Percentiles rank a stretch among this genome's conserved stretches.
Conservation (phyloP, 352 stramenopile genomes). For the Pseudoperonospora humuli region DNA sequence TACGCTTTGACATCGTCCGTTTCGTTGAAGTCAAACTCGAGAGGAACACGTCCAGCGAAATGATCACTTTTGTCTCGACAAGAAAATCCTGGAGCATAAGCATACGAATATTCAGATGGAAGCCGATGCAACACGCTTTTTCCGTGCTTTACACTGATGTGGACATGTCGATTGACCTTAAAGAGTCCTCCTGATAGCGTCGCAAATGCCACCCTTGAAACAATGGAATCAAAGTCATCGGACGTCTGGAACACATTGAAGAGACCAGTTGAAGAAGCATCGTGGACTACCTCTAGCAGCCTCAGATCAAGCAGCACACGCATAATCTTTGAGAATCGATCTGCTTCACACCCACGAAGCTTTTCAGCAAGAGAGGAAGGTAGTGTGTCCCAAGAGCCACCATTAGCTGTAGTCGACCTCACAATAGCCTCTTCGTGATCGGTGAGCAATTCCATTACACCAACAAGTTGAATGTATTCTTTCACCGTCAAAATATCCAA, state of each 20-base stretch:
- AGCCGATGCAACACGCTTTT: constrained; percentile 43
- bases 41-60: constrained; percentile 42
- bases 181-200: constrained; percentile 66
- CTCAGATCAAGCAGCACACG: constrained; percentile 63
- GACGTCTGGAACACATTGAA: constrained; percentile 48
- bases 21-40: constrained; percentile 40
- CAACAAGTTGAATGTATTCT: constrained; percentile 71
- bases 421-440: constrained; percentile 58
- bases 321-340: constrained; percentile 63
- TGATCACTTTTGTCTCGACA: constrained; percentile 44
- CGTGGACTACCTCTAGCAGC: constrained; percentile 45
- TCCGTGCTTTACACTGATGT: constrained; percentile 51
- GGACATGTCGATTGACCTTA: constrained; percentile 35
- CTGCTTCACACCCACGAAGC: constrained; percentile 55
- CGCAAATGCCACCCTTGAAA: constrained; percentile 68
- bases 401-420: constrained; percentile 29
- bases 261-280: constrained; percentile 51
- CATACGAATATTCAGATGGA: constrained; percentile 47
- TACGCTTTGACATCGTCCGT: constrained; percentile 48
- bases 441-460: constrained; percentile 50
- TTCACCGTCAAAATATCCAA: constrained; percentile 52
- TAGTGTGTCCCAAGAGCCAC: constrained; percentile 43
- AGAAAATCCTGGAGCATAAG: constrained; percentile 55
- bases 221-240: constrained; percentile 63
- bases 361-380: constrained; percentile 37